A percentile compares a stretch with the other conserved stretches of the same genome.
Conservation (phyloP, 2,329 filamentous ascomycete species). For the Beauveria scarabaeidicola region DNA sequence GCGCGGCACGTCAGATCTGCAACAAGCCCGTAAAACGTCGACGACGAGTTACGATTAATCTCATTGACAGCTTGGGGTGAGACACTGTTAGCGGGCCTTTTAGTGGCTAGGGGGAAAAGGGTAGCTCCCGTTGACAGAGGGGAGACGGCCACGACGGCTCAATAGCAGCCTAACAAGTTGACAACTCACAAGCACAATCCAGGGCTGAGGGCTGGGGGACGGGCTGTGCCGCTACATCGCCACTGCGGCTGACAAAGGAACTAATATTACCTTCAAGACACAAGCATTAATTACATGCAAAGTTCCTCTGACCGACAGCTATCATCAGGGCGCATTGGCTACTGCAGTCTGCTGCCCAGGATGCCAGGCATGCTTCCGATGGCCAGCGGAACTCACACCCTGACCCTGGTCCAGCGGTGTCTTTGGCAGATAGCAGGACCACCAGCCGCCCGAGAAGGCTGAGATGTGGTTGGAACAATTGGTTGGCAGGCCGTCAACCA, state of each 20-base stretch:
- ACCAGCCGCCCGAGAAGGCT: not conserved
- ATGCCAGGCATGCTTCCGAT: not conserved
- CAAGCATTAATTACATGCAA: not conserved
- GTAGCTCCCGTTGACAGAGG: too few relatives aligned
- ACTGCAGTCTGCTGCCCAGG: not conserved
- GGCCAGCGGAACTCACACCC: not conserved
- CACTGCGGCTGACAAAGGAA: not conserved
- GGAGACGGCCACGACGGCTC: not conserved
- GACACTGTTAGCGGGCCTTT: not conserved
- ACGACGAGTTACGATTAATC: not conserved
- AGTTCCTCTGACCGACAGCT: not conserved
- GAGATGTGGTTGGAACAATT: not conserved
- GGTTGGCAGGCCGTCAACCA: too few relatives aligned
- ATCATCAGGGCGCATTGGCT: not conserved
- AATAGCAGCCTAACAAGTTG: not conserved
- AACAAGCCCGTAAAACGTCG: not conserved
- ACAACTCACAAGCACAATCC: not conserved
- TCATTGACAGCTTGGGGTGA: constrained; percentile 1
- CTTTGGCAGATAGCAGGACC: not conserved
- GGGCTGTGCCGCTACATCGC: not conserved
- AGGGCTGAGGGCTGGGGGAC: not conserved
- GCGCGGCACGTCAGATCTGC: constrained; percentile 3
- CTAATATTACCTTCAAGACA: not conserved
- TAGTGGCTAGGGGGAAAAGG: too few relatives aligned
- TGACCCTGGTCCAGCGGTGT: not conserved